Evolutionary conservation across 2,329 filamentous ascomycete species (phyloP).

Genomic region (Alternaria metachromatica): DNA sequence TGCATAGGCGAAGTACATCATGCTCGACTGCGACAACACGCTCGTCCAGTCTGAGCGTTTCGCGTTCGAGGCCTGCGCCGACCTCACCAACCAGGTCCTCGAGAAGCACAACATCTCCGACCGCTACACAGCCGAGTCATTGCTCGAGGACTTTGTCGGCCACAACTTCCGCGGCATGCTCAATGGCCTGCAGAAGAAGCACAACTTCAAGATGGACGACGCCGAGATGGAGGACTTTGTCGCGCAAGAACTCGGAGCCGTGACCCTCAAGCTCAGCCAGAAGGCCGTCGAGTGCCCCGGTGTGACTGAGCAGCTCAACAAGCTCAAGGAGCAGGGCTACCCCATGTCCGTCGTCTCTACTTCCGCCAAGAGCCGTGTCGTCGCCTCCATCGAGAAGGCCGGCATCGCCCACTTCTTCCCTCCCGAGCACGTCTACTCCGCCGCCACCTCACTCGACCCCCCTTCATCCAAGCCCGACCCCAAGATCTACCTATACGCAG

Average conservation of each 20-base stretch:
- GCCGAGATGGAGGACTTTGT: constrained; percentile 79
- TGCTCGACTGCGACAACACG: constrained; percentile 78
- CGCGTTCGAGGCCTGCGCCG: constrained; percentile 89
- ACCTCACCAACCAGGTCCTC: constrained; percentile 86
- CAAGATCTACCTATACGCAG: constrained; percentile 81
- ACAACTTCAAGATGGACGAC: constrained; percentile 71
- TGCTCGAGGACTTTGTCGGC: constrained; percentile 88
- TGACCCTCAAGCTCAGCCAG: constrained; percentile 78
- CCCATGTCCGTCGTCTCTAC: constrained; percentile 81
- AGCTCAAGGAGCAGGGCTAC: constrained; percentile 70
- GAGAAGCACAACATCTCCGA: constrained; percentile 67
- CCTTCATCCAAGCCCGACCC: constrained; percentile 94
- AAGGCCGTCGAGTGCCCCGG: constrained; percentile 72
- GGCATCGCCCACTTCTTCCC: constrained; percentile 81
- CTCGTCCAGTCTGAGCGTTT: constrained; percentile 90
- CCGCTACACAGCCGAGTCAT: constrained; percentile 77
- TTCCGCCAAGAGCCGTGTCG: constrained; percentile 77
- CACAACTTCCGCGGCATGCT: constrained; percentile 97
- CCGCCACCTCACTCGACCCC: constrained; percentile 75
- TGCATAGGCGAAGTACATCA: constrained; percentile 56
- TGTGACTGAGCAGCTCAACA: constrained; percentile 70
- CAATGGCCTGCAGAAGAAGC: constrained; percentile 73
- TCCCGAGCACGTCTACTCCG: constrained; percentile 78
- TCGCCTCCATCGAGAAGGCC: constrained; percentile 79
- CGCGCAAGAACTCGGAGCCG: constrained; percentile 77